Conservation (phyloP, 768 basidiomycete genomes). For the Lanmaoa pseudosensibilis region DNA sequence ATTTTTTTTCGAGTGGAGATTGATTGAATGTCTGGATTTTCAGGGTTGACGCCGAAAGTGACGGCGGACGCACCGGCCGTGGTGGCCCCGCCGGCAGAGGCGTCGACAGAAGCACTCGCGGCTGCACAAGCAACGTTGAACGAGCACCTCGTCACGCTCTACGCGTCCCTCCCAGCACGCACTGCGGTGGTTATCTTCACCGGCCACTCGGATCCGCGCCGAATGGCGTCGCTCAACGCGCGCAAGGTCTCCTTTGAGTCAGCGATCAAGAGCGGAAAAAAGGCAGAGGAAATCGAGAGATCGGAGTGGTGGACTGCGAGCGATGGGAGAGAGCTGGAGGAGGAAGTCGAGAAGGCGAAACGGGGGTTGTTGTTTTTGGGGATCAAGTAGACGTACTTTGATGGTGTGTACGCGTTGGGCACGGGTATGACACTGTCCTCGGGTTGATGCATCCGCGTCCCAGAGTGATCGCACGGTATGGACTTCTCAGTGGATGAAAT, state of each 20-base stretch:
- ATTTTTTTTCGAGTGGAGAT: not conserved
- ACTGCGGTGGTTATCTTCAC: slow-evolving; percentile 86
- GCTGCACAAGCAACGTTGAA: slow-evolving; percentile 54
- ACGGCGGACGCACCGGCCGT: slow-evolving; percentile 35
- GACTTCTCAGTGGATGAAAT: too few relatives aligned
- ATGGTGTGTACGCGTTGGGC: not conserved
- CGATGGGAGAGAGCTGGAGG: slow-evolving; percentile 79
- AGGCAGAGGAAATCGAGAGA: slow-evolving; percentile 51
- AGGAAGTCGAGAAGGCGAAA: slow-evolving; percentile 75
- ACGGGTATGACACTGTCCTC: not conserved
- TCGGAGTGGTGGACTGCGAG: slow-evolving; percentile 71
- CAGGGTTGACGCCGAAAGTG: slow-evolving; percentile 65
- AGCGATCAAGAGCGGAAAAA: slow-evolving; percentile 55
- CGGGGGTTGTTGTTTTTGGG: slow-evolving; percentile 83
- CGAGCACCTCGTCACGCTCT: slow-evolving; percentile 56
- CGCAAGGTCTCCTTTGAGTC: slow-evolving; percentile 73
- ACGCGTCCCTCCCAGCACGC: slow-evolving; percentile 68
- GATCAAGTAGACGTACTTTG: slow-evolving; percentile 37
- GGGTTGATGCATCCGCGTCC: not conserved
- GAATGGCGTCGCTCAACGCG: slow-evolving; percentile 70
- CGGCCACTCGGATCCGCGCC: slow-evolving; percentile 85
- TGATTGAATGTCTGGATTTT: not conserved
- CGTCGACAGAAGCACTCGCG: slow-evolving; percentile 36
- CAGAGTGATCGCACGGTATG: too few relatives aligned
- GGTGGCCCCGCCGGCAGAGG: slow-evolving; percentile 29